Evolutionary conservation across 2,329 filamentous ascomycete genomes (phyloP).

Genomic region (Orbilia quercus): DNA sequence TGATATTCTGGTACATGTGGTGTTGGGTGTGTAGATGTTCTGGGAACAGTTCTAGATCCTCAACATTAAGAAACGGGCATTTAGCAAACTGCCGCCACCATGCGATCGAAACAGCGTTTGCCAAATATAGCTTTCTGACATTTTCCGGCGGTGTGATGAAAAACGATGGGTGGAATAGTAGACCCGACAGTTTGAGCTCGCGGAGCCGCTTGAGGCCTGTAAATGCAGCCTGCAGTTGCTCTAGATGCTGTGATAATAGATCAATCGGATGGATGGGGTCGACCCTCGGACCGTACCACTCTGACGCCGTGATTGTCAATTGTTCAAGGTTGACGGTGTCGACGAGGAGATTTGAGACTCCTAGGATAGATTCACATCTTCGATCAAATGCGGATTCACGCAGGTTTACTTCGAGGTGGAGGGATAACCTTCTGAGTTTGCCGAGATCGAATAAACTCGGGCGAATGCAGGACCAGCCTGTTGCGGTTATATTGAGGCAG

Average conservation of each 20-base stretch:
- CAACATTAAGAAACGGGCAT: slow-evolving; percentile 7
- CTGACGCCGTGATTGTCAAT: background rate
- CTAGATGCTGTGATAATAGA: background rate
- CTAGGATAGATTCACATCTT: too few species aligned
- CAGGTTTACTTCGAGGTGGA: too few species aligned
- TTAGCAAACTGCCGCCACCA: slow-evolving; percentile 26
- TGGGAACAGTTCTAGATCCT: background rate
- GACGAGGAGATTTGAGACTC: too few species aligned
- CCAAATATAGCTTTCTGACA: background rate
- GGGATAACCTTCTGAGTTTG: background rate
- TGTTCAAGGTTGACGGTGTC: background rate
- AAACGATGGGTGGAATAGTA: slow-evolving; percentile 8
- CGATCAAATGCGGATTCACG: too few species aligned
- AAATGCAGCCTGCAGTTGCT: background rate
- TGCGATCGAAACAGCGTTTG: background rate
- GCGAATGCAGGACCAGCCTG: background rate
- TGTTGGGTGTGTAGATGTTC: background rate
- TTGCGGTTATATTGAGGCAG: background rate
- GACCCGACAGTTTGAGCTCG: background rate
- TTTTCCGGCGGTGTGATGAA: slow-evolving; percentile 4
- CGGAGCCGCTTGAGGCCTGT: background rate
- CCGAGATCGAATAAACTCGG: background rate
- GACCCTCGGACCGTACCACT: background rate
- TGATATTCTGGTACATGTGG: too few species aligned
- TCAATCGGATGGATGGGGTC: background rate